phyloP scores from a whole-genome alignment of 768 basidiomycete genomes.

The Pleurotus eryngii region DNA sequence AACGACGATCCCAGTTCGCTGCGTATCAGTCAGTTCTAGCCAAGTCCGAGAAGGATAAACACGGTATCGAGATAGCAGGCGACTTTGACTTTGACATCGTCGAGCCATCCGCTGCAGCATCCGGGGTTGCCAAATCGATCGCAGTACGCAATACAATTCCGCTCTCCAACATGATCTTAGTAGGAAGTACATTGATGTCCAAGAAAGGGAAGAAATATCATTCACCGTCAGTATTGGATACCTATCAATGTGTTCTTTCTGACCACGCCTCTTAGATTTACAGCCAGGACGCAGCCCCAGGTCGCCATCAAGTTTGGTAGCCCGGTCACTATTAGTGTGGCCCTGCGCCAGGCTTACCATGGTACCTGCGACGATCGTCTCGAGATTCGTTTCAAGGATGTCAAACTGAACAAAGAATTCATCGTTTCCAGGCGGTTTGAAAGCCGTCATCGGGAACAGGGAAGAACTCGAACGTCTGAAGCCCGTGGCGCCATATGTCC shows the following conservation, averaged over 20 bases:
- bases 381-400: conserved; percentile 51
- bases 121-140: conserved; percentile 16
- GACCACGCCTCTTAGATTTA: conserved; percentile 17
- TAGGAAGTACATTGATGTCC: conserved; percentile 26
- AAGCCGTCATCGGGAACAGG: conserved; percentile 42
- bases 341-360: conserved; percentile 29
- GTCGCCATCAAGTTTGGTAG: conserved; percentile 17
- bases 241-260: no score
- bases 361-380: conserved; percentile 53
- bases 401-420: conserved; percentile 38
- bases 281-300: conserved; percentile 13
- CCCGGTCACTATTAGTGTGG: conserved; percentile 27
- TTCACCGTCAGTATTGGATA: conserved; percentile 21
- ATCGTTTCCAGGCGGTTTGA: conserved; percentile 44
- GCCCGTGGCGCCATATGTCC: conserved; percentile 45
- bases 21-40: conserved; percentile 40
- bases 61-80: conserved; percentile 43
- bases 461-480: conserved; percentile 42
- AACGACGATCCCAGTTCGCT: conserved; percentile 24
- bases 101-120: conserved; percentile 26
- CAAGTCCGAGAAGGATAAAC: conserved; percentile 52
- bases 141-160: conserved; percentile 28
- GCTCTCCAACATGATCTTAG: conserved; percentile 23
- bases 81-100: conserved; percentile 51
- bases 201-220: conserved; percentile 19